phyloP scores from a whole-genome alignment of 2,329 filamentous ascomycete genomes.

The Microdochium bolleyi region DNA sequence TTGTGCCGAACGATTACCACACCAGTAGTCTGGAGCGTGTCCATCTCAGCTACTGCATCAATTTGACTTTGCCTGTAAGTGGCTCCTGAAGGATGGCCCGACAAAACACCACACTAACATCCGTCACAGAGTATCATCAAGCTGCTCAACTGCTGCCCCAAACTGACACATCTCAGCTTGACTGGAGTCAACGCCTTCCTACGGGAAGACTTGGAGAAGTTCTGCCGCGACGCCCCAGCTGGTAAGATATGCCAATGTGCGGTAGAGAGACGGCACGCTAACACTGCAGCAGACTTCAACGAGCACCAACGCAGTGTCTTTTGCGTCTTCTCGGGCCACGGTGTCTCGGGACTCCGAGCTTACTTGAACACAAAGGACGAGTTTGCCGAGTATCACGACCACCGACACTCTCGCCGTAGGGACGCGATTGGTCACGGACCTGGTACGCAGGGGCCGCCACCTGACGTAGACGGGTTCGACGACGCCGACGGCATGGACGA shows the following conservation, averaged over 20 bases:
- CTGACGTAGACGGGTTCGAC: constrained; percentile 18
- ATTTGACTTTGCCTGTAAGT: constrained; percentile 71
- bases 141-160: constrained; percentile 82
- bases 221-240: constrained; percentile 76
- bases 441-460: neutral
- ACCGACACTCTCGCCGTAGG: neutral
- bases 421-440: neutral
- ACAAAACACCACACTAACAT: constrained; percentile 21
- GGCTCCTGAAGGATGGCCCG: neutral
- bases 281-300: constrained; percentile 65
- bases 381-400: constrained; percentile 30
- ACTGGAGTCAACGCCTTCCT: constrained; percentile 91
- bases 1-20: constrained; percentile 42
- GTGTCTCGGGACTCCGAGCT: constrained; percentile 68
- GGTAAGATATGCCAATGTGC: constrained; percentile 35
- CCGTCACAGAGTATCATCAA: constrained; percentile 72
- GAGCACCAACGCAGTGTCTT: constrained; percentile 93
- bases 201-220: constrained; percentile 72
- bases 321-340: constrained; percentile 89
- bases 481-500: constrained; percentile 20
- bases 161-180: constrained; percentile 86
- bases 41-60: constrained; percentile 90
- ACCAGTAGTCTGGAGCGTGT: constrained; percentile 77
- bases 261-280: constrained; percentile 13
- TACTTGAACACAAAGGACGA: constrained; percentile 58